Conservation (phyloP, 2,329 filamentous ascomycete genomes). For the Fusarium keratoplasticum region DNA sequence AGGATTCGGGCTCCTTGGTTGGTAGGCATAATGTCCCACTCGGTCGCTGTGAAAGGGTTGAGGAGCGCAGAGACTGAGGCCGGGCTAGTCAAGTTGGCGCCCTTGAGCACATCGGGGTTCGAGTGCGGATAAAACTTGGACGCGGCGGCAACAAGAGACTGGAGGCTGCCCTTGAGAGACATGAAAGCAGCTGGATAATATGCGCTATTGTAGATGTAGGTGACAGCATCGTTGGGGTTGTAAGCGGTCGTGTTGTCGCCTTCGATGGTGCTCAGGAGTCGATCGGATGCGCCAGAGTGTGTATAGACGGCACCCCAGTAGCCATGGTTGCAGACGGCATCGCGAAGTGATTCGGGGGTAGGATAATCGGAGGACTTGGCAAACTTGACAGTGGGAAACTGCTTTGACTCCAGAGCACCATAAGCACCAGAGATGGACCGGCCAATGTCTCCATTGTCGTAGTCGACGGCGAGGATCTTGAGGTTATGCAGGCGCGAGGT, state of each 20-base stretch:
- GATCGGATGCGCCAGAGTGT: conserved; percentile 42
- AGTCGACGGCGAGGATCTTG: conserved; percentile 42
- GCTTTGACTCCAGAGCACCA: conserved; percentile 36
- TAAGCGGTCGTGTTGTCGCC: conserved; percentile 37
- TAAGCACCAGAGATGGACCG: conserved; percentile 45
- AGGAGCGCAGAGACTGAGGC: conserved; percentile 41
- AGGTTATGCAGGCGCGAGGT: conserved; percentile 32
- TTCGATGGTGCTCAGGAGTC: conserved; percentile 45
- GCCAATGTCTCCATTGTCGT: conserved; percentile 45
- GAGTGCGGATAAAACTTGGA: conserved; percentile 37
- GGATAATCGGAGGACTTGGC: conserved; percentile 35
- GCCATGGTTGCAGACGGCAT: conserved; percentile 48
- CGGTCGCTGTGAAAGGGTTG: conserved; percentile 43
- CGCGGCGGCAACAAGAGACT: conserved; percentile 37
- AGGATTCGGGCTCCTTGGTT: conserved; percentile 46
- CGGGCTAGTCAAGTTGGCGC: conserved; percentile 30
- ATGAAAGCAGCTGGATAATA: conserved; percentile 46
- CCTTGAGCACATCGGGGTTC: conserved; percentile 3
- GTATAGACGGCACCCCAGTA: conserved; percentile 52
- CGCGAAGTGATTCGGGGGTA: conserved; percentile 30
- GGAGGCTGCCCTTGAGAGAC: conserved; percentile 42
- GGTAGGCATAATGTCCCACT: conserved; percentile 46
- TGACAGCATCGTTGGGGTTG: conserved; percentile 45
- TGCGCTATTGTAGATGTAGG: conserved; percentile 50
- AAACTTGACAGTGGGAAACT: conserved; percentile 47